Percentiles rank a stretch among this genome's conserved stretches.
Evolutionary conservation across 106 monocot species (phyloP).

Genomic region (Dendrobium nobile): DNA sequence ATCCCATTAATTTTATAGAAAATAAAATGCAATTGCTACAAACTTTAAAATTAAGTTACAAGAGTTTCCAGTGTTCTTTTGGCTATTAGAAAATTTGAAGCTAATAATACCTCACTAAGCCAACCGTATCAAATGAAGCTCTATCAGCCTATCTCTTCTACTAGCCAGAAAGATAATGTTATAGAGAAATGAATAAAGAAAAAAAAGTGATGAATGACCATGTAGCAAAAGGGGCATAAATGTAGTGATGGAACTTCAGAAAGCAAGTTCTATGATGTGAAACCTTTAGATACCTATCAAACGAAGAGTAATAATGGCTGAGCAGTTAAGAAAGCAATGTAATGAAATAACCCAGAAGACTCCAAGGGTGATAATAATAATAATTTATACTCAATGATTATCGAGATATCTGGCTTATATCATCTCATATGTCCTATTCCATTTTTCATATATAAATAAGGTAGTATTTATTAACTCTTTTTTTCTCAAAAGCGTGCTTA

Average conservation of each 20-base stretch:
- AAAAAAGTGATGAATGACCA: neutral
- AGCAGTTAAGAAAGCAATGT: too few species aligned
- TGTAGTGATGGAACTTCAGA: neutral
- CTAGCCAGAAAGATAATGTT: neutral
- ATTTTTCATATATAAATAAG: too few species aligned
- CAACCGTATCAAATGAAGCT: neutral
- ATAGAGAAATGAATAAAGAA: neutral
- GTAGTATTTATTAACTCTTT: too few species aligned
- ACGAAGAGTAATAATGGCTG: too few species aligned
- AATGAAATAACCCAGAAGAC: too few species aligned
- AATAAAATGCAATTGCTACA: neutral
- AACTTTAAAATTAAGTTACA: neutral
- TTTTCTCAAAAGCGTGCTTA: too few species aligned
- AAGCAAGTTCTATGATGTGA: neutral
- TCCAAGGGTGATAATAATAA: too few species aligned
- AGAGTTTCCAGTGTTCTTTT: neutral
- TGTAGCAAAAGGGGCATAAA: neutral
- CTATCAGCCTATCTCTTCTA: neutral
- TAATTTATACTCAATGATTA: too few species aligned
- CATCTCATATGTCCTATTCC: too few species aligned
- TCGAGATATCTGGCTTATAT: too few species aligned
- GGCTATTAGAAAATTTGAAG: neutral
- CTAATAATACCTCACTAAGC: neutral
- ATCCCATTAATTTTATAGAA: too few species aligned
- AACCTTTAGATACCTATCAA: too few species aligned